Evolutionary conservation across 495 filamentous ascomycete species (phyloP), one percentile per base, ranked within the genome.

Genomic region (Penicillium alfredii): DNA sequence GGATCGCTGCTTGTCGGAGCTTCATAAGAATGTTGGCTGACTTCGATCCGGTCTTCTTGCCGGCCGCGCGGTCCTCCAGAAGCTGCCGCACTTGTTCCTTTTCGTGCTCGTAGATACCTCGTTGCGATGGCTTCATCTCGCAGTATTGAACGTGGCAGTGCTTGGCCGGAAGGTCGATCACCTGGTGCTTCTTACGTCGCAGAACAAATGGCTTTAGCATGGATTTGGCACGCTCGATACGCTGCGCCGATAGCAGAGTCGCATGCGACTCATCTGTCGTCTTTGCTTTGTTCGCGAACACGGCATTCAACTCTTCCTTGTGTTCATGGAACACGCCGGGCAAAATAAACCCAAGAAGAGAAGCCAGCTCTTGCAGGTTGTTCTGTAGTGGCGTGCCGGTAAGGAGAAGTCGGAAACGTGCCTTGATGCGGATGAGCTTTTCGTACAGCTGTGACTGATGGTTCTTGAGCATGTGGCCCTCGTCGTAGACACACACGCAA

Each of bases 301-400:
- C 82, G 8, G 74, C 77, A 15, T 83, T 70, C 8, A 98, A 61
- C 32, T 88, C 78, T 3, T 89, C 84, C 30, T 77, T 73, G 27
- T 80, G 73, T 29, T 82, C 74, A 4, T 69, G 58, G 58, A 98
- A 97, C 3, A 96, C 68, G 6, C 74, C 68, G 0, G 92, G 92
- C 49, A 97, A 78, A 46, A 98, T 88, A 51, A 98, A 97, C 2
- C 81, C 82, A 3, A 98, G 76, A 11, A 98, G 68, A 2, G 88
- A 84, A 1, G 85, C 79, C 28, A 98, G 73, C 58, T 98, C 92
- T 53, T 86, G 83, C 4, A 98, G 73, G 49, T 95, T 97, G 62
- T 98, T 98, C 55, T 98, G 92, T 8, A 98, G 69, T 0, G 92
- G 92, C 0, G 92, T 98, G 4, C 92, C 92, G 2, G 89, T 97